Conservation (phyloP, 352 stramenopile genomes). For the Phytophthora pistaciae region DNA sequence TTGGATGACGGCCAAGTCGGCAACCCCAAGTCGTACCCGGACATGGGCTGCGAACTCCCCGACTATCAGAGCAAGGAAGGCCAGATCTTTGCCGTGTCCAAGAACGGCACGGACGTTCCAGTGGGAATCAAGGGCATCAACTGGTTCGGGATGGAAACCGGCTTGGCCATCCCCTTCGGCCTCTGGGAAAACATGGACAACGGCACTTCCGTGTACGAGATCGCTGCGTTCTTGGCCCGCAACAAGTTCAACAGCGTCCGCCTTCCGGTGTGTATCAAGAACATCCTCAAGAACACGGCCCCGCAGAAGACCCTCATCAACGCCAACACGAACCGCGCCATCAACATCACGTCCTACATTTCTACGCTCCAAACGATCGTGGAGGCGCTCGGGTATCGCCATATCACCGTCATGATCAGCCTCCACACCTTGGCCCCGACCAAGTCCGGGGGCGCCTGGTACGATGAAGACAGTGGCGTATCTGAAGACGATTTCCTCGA, state of each 20-base stretch:
- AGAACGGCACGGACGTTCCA: constrained; percentile 60
- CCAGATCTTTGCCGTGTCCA: constrained; percentile 47
- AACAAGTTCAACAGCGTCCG: constrained; percentile 81
- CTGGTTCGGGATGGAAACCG: constrained; percentile 82
- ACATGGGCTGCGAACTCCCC: constrained; percentile 54
- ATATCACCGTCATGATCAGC: constrained; percentile 73
- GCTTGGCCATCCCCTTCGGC: constrained; percentile 60
- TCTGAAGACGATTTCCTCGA: constrained; percentile 62
- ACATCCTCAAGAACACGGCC: constrained; percentile 51
- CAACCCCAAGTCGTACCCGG: constrained; percentile 61
- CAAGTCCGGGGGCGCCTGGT: constrained; percentile 65
- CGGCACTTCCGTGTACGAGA: constrained; percentile 74
- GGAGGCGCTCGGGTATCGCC: constrained; percentile 61
- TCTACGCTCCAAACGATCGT: constrained; percentile 60
- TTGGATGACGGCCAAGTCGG: constrained; percentile 56
- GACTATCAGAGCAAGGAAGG: constrained; percentile 71
- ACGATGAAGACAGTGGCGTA: constrained; percentile 53
- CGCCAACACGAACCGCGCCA: constrained; percentile 62
- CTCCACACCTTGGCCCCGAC: constrained; percentile 64
- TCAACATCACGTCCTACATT: constrained; percentile 72
- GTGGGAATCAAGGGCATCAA: constrained; percentile 74
- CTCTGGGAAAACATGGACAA: constrained; percentile 82
- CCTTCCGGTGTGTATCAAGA: constrained; percentile 64
- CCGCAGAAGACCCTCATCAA: constrained; percentile 62
- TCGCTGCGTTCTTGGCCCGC: constrained; percentile 59